Conservation (phyloP, 2,329 filamentous ascomycete species). For the Cordyceps sp. region DNA sequence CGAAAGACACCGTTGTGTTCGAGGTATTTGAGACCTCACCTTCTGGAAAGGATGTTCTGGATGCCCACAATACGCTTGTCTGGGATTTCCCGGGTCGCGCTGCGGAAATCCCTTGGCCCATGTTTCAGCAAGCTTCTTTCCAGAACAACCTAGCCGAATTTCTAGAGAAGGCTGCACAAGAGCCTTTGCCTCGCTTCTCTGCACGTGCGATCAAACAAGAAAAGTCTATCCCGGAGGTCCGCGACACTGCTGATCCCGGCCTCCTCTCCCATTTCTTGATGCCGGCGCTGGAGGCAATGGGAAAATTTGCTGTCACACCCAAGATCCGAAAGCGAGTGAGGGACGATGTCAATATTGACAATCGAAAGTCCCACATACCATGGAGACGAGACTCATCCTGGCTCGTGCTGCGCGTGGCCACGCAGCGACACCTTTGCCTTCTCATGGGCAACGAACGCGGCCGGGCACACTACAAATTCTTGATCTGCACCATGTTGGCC, state of each 20-base stretch:
- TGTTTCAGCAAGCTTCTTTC: slow-evolving; percentile 19
- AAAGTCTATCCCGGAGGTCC: slow-evolving; percentile 27
- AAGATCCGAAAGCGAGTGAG: slow-evolving; percentile 39
- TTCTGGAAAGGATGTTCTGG: slow-evolving; percentile 30
- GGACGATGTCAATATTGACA: slow-evolving; percentile 41
- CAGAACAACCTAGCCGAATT: slow-evolving; percentile 30
- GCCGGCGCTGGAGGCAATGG: slow-evolving; percentile 38
- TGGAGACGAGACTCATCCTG: slow-evolving; percentile 49
- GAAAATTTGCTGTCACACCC: slow-evolving; percentile 16
- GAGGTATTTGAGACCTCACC: slow-evolving; percentile 47
- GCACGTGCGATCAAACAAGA: slow-evolving; percentile 35
- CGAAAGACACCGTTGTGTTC: slow-evolving; percentile 13
- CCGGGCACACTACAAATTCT: slow-evolving; percentile 34
- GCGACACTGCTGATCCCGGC: slow-evolving; percentile 39
- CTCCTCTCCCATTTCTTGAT: slow-evolving; percentile 44
- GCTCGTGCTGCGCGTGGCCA: slow-evolving; percentile 41
- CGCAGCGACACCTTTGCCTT: slow-evolving; percentile 31
- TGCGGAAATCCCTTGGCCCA: slow-evolving; percentile 22
- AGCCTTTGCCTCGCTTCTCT: slow-evolving; percentile 34
- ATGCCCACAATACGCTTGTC: slow-evolving; percentile 28
- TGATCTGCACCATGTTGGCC: slow-evolving; percentile 32
- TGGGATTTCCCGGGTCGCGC: slow-evolving; percentile 45
- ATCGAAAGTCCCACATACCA: slow-evolving; percentile 28
- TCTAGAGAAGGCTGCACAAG: slow-evolving; percentile 36
- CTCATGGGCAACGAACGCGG: slow-evolving; percentile 15